These are phyloP conservation scores for Citrus trifoliata DNA, from an alignment of 345 rosid genomes.

Conservation along the genomic window DNA sequence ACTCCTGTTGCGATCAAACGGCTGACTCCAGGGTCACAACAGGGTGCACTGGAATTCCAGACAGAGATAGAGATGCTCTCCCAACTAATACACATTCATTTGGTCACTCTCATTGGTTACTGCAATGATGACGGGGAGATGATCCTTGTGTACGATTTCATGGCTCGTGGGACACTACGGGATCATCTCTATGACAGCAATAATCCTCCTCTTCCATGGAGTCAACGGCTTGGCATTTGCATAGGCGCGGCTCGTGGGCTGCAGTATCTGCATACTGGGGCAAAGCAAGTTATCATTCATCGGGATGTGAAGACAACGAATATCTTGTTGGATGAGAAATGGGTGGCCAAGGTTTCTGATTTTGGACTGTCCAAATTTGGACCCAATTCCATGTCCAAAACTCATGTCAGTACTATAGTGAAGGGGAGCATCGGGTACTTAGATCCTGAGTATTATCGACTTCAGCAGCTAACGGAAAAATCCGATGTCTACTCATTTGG, in stretches of 20 bases:
- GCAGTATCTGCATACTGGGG: slow-evolving; percentile 35
- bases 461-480: slow-evolving; percentile 52
- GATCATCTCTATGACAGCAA: slow-evolving; percentile 31
- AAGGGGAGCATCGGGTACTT: slow-evolving; percentile 55
- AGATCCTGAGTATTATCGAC: slow-evolving; percentile 63
- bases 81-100: slow-evolving; percentile 28
- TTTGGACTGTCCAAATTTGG: slow-evolving; percentile 49
- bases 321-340: slow-evolving; percentile 48
- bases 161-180: slow-evolving; percentile 35
- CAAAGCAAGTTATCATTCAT: slow-evolving; percentile 39
- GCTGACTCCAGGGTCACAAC: slow-evolving; percentile 24
- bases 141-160: slow-evolving; percentile 40
- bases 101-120: slow-evolving; percentile 39
- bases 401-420: slow-evolving; percentile 48
- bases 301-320: slow-evolving; percentile 56
- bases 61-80: slow-evolving; percentile 45
- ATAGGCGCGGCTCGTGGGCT: slow-evolving; percentile 36
- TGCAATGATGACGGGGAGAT: slow-evolving; percentile 35
- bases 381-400: slow-evolving; percentile 32
- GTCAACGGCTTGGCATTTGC: slow-evolving; percentile 29
- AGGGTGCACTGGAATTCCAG: slow-evolving; percentile 34
- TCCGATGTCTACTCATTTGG: slow-evolving; percentile 75
- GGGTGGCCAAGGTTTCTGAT: slow-evolving; percentile 57
- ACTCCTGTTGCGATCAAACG: slow-evolving; percentile 37
- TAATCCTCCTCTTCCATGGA: slow-evolving; percentile 33